Percentiles rank a stretch among this genome's conserved stretches.
Conservation (phyloP, 352 stramenopile genomes). For the Pythium volutum region DNA sequence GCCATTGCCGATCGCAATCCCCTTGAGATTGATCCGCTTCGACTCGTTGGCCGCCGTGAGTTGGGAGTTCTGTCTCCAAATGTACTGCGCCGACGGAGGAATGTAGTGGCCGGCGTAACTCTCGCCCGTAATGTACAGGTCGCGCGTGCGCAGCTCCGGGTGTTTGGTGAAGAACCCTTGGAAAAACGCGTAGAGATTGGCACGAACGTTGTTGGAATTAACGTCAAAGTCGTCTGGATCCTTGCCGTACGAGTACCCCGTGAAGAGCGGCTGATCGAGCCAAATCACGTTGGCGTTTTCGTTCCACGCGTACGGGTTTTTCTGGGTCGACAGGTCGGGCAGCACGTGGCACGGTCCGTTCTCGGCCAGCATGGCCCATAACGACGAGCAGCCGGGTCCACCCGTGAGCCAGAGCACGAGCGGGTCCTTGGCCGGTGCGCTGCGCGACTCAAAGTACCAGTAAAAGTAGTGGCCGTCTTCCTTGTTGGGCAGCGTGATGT, state of each 20-base stretch:
- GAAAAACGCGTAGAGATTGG: conserved; percentile 52
- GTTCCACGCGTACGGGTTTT: conserved; percentile 35
- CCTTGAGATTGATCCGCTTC: conserved; percentile 44
- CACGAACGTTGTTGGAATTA: conserved; percentile 32
- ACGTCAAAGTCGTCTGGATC: conserved; percentile 25
- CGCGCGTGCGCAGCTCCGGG: conserved; percentile 33
- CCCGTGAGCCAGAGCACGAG: conserved; percentile 55
- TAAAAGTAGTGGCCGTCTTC: conserved; percentile 57
- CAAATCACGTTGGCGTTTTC: conserved; percentile 50
- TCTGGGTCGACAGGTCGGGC: not conserved
- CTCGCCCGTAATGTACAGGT: conserved; percentile 52
- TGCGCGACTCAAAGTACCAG: conserved; percentile 49
- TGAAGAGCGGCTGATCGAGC: conserved; percentile 37
- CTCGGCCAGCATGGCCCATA: conserved; percentile 40
- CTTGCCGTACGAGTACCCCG: conserved; percentile 38
- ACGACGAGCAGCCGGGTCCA: conserved; percentile 37
- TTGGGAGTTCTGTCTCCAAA: conserved; percentile 32
- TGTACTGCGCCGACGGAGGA: conserved; percentile 37
- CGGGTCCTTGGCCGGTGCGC: conserved; percentile 30
- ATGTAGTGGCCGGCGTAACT: conserved; percentile 62
- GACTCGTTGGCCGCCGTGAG: conserved; percentile 25
- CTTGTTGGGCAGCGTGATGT: conserved; percentile 49
- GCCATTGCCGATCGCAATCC: conserved; percentile 74
- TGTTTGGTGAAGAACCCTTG: conserved; percentile 49
- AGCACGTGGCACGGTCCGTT: conserved; percentile 55